Percentiles rank a stretch among this genome's conserved stretches.
Evolutionary conservation across 2,329 filamentous ascomycete species (phyloP).

Genomic region (Leptographium radiaticola): DNA sequence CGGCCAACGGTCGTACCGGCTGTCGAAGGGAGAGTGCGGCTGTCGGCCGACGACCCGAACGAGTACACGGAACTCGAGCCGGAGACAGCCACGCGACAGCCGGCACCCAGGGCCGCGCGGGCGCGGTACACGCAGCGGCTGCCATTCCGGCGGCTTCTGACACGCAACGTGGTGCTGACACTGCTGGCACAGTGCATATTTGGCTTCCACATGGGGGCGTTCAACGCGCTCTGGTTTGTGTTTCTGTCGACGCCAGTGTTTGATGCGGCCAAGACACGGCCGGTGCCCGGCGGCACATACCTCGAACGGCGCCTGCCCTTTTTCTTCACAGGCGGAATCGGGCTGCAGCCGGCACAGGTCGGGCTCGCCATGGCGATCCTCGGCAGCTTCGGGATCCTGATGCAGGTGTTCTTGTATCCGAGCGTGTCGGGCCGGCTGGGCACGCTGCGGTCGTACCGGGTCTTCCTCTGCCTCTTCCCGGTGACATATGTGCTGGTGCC

Average conservation of each 20-base stretch:
- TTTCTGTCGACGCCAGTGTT: slow-evolving; percentile 62
- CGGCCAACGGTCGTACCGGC: slow-evolving; percentile 4
- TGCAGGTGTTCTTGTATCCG: slow-evolving; percentile 64
- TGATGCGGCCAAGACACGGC: slow-evolving; percentile 18
- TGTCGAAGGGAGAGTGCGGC: slow-evolving; percentile 17
- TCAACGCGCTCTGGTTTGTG: slow-evolving; percentile 63
- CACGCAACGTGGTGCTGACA: slow-evolving; percentile 37
- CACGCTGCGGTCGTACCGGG: slow-evolving; percentile 52
- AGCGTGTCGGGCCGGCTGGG: slow-evolving; percentile 52
- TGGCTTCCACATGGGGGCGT: slow-evolving; percentile 60
- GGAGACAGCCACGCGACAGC: not conserved
- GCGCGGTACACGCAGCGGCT: slow-evolving; percentile 32
- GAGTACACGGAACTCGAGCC: slow-evolving; percentile 18
- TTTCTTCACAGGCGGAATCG: slow-evolving; percentile 61
- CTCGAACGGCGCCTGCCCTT: slow-evolving; percentile 34
- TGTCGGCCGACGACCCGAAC: slow-evolving; percentile 16
- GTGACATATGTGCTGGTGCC: slow-evolving; percentile 57
- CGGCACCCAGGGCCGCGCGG: not conserved
- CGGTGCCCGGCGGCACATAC: slow-evolving; percentile 15
- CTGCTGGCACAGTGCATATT: slow-evolving; percentile 57
- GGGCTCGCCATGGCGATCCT: slow-evolving; percentile 69
- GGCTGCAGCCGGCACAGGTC: slow-evolving; percentile 56
- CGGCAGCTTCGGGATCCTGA: slow-evolving; percentile 58
- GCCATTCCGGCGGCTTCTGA: slow-evolving; percentile 42
- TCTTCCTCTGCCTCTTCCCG: slow-evolving; percentile 59